phyloP scores from a whole-genome alignment of 257 asterid species.

The Apocynum venetum region DNA sequence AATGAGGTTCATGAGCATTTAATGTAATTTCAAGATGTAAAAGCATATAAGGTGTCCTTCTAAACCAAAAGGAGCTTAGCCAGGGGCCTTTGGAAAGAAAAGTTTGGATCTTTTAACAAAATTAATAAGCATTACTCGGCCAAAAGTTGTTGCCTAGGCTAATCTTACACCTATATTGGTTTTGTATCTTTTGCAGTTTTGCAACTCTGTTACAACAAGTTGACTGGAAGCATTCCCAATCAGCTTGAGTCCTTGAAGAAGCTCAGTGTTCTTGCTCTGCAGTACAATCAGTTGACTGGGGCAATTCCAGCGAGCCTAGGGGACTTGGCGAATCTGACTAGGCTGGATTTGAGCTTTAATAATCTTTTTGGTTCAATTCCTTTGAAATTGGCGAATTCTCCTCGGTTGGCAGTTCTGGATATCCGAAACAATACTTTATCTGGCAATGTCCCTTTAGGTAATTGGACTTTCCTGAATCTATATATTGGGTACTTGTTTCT shows the following conservation, averaged over 20 bases:
- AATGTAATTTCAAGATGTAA: background rate
- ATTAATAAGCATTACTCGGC: background rate
- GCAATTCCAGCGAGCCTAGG: conserved; percentile 95
- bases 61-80: too few relatives aligned
- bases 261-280: conserved; percentile 83
- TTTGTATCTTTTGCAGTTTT: conserved; percentile 48
- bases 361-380: conserved; percentile 79
- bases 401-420: conserved; percentile 60
- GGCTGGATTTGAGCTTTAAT: conserved; percentile 87
- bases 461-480: background rate
- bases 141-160: conserved; percentile 3
- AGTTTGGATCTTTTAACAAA: background rate
- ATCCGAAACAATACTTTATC: conserved; percentile 78
- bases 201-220: conserved; percentile 83
- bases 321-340: conserved; percentile 46
- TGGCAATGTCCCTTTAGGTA: conserved; percentile 94
- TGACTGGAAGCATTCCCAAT: conserved; percentile 73
- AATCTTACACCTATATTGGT: background rate
- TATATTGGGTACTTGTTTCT: background rate
- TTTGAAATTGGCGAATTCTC: conserved; percentile 47
- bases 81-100: background rate
- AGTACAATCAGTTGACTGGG: conserved; percentile 70
- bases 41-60: background rate
- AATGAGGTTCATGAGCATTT: background rate
- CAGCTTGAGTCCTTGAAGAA: conserved; percentile 61